Percentiles rank a stretch among this genome's conserved stretches.
These are phyloP conservation scores for Candida sojae DNA, from an alignment of 1,139 yeast species.

Conservation along the genomic window DNA sequence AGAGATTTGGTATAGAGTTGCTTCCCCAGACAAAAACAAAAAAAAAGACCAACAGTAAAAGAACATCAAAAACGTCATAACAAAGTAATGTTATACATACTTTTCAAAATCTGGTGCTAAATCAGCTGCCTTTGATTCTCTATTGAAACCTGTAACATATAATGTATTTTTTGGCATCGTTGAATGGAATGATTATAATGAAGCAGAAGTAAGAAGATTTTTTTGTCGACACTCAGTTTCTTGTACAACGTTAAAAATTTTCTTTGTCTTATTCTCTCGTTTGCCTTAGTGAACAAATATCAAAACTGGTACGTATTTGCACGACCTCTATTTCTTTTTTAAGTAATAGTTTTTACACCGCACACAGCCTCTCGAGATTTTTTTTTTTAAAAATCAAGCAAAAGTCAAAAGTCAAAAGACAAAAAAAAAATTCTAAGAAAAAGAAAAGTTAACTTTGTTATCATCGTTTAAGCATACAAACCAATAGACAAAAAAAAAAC, in stretches of 20 bases:
- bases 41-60: too few relatives aligned
- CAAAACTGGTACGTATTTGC: neutral
- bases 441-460: neutral
- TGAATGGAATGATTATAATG: neutral
- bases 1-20: conserved; percentile 1
- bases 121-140: conserved; percentile 63
- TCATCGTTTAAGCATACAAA: neutral
- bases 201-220: neutral
- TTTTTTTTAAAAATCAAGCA: neutral
- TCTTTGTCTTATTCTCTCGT: too few relatives aligned
- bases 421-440: neutral
- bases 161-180: conserved; percentile 57
- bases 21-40: neutral
- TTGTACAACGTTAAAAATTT: too few relatives aligned
- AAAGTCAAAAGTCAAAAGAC: too few relatives aligned
- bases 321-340: neutral
- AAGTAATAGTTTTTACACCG: neutral
- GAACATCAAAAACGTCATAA: conserved; percentile 4
- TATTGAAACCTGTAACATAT: conserved; percentile 63
- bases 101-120: conserved; percentile 70
- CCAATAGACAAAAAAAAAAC: neutral
- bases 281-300: neutral
- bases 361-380: neutral
- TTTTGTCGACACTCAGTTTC: neutral
- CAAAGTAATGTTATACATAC: conserved; percentile 40